A percentile compares a stretch with the other conserved stretches of the same genome.
Conservation (phyloP, 192 early-diverging fungal genomes). For the Cetraspora pellucida region DNA sequence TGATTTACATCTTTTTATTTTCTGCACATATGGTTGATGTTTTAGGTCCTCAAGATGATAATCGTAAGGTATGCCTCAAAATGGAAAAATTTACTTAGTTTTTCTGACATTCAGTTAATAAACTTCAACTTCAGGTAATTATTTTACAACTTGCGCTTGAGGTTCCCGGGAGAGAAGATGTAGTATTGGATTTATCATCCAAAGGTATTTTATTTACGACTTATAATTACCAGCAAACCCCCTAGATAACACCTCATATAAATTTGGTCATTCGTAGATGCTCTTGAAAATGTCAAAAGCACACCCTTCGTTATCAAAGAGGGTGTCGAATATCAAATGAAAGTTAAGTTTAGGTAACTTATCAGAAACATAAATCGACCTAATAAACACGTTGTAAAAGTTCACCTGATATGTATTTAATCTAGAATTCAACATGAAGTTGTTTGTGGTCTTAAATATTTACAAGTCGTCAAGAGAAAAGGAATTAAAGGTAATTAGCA, state of each 20-base stretch:
- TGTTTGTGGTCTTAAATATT: constrained; percentile 92
- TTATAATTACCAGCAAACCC: neutral
- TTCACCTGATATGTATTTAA: constrained; percentile 9
- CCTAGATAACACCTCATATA: neutral
- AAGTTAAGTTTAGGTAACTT: constrained; percentile 82
- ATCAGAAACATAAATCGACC: too few relatives aligned
- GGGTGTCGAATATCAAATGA: constrained; percentile 90
- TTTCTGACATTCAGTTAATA: neutral
- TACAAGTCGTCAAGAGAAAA: constrained; percentile 89
- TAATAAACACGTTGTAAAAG: neutral
- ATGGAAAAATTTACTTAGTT: neutral
- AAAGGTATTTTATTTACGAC: constrained; percentile 51
- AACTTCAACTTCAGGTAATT: constrained; percentile 59
- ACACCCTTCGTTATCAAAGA: constrained; percentile 92
- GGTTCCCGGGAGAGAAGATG: constrained; percentile 73
- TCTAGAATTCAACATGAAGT: constrained; percentile 87
- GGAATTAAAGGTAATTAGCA: constrained; percentile 47
- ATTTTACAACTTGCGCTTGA: constrained; percentile 74
- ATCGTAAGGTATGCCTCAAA: constrained; percentile 42
- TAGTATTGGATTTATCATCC: constrained; percentile 74
- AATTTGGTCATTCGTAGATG: constrained; percentile 23
- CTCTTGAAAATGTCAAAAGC: constrained; percentile 68
- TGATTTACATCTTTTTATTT: neutral
- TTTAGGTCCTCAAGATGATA: constrained; percentile 57
- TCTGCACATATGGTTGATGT: too few relatives aligned